A percentile compares a stretch with the other conserved stretches of the same genome.
Conservation (phyloP, 345 rosid genomes). For the Linum tenue region DNA sequence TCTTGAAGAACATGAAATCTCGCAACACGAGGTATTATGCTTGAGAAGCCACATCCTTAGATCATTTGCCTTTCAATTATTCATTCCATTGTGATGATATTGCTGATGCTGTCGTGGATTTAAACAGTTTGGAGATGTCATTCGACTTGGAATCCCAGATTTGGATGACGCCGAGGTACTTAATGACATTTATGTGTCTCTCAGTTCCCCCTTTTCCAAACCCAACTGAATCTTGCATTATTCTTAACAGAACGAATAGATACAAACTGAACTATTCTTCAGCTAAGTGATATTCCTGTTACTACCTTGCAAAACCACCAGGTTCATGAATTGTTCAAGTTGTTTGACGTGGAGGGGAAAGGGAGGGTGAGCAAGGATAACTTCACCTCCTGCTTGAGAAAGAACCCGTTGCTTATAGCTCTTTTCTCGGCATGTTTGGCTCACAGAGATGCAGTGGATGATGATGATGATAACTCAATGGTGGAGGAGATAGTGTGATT, state of each 20-base stretch:
- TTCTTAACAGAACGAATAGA: not conserved
- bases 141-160: conserved; percentile 47
- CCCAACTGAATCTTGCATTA: not conserved
- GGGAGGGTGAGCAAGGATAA: conserved; percentile 44
- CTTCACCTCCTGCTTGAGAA: conserved; percentile 48
- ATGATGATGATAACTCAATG: conserved; percentile 10
- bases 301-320: conserved; percentile 12
- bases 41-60: not conserved
- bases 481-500: conserved; percentile 33
- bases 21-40: conserved; percentile 49
- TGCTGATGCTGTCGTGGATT: conserved; percentile 2
- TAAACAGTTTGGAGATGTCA: conserved; percentile 49
- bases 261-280: not conserved
- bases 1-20: conserved; percentile 37
- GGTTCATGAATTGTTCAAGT: conserved; percentile 44
- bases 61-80: not conserved
- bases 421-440: conserved; percentile 37
- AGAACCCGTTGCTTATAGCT: conserved; percentile 63
- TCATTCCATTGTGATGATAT: conserved; percentile 8
- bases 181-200: not conserved
- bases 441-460: conserved; percentile 19
- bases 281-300: not conserved
- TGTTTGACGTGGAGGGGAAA: conserved; percentile 49
- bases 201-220: not conserved
- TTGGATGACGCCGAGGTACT: conserved; percentile 52